Percentiles rank a stretch among this genome's conserved stretches.
phyloP scores from a whole-genome alignment of 306 rosid genomes.

The Casuarina equisetifolia region DNA sequence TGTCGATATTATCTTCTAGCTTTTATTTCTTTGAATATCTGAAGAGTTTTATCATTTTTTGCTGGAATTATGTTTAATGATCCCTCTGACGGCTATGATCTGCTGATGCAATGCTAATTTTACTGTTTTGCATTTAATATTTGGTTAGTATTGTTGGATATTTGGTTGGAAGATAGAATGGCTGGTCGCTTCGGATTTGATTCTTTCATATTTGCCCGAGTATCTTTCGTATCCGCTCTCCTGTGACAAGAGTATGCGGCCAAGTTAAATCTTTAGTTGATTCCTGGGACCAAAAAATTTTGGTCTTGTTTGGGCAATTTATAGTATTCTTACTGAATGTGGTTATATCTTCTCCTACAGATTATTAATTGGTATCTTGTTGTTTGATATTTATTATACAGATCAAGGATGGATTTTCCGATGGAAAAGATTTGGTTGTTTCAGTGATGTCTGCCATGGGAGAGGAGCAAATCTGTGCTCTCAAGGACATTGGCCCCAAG shows the following conservation, averaged over 20 bases:
- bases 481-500: slow-evolving; percentile 94
- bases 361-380: background rate
- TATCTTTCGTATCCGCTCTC: background rate
- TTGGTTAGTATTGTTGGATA: background rate
- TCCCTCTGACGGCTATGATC: background rate
- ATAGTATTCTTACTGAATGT: background rate
- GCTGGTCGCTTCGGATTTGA: background rate
- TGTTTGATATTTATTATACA: slow-evolving; percentile 30
- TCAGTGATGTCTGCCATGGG: slow-evolving; percentile 98
- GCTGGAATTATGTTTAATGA: background rate
- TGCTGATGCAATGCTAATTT: background rate
- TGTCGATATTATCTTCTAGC: background rate
- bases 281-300: background rate
- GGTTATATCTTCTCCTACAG: background rate
- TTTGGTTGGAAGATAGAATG: background rate
- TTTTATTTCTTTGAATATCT: background rate
- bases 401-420: slow-evolving; percentile 93
- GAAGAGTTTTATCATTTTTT: background rate
- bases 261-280: background rate
- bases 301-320: background rate
- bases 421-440: slow-evolving; percentile 91
- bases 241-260: background rate
- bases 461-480: slow-evolving; percentile 92
- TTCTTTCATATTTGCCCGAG: background rate
- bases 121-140: background rate